Evolutionary conservation across 2,329 filamentous ascomycete genomes (phyloP), one percentile per base, ranked within the genome.

Genomic region (Sporothrix protearum): DNA sequence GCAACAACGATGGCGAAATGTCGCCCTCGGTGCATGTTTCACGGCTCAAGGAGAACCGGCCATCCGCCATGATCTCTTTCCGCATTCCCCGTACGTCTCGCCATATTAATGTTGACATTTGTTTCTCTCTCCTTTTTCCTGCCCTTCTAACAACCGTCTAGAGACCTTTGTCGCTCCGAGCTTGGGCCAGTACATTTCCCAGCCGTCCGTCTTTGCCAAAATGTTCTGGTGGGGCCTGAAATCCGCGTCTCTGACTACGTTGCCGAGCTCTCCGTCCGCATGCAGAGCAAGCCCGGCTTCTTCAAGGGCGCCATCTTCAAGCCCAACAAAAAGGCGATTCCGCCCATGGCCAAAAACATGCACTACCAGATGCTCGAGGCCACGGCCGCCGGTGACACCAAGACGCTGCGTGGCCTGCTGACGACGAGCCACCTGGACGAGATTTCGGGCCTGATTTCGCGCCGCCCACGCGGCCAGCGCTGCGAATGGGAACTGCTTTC

Each of bases 331-430:
- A 75, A 79, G 28, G 77, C 79, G 69, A 80, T 87, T 63, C 78
- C 83, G 9, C 84, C 87, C 1, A 83, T 84, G 0, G 90, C 89
- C 42, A 84, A 86, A 76, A 83, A 82, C 25, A 81, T 91, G 76
- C 89, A 92, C 79, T 80, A 82, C 69, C 80, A 86, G 74, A 87
- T 92, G 83, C 87, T 88, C 75, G 83, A 84, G 72, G 86, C 86
- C 4, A 85, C 91, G 67, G 90, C 90, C 7, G 79, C 80, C 1
- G 88, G 87, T 72, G 86, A 91, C 80, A 80, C 82, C 74, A 75
- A 77, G 1, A 80, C 83, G 5, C 80, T 92, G 33, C 79, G 83
- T 61, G 78, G 79, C 36, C 79, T 91, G 63, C 91, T 89, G 81
- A 80, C 72, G 9, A 51, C 84, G 28, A 83, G 84, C 30, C 82